phyloP scores from a whole-genome alignment of 192 early-diverging fungal species.

The Coemansia sp. region DNA sequence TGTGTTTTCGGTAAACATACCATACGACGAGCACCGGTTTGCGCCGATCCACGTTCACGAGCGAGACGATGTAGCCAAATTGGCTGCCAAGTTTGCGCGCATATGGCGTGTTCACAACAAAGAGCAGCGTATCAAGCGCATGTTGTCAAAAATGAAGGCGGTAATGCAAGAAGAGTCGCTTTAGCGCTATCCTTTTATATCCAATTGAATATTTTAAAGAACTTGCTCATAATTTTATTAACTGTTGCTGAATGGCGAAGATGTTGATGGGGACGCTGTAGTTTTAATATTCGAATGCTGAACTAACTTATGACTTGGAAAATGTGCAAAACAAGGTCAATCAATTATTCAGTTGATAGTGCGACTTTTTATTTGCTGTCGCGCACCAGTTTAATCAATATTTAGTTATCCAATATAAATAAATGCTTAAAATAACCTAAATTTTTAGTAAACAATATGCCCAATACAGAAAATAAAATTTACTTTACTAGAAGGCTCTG shows the following conservation, averaged over 20 bases:
- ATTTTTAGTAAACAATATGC: no score
- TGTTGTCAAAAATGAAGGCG: conserved; percentile 40
- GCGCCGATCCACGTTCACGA: conserved; percentile 51
- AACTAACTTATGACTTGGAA: no score
- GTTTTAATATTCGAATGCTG: no score
- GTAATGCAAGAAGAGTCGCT: conserved; percentile 24
- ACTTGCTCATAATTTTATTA: background rate
- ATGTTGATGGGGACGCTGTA: no score
- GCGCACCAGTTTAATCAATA: no score
- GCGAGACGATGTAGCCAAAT: conserved; percentile 34
- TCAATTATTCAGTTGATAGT: no score
- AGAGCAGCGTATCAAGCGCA: conserved; percentile 42
- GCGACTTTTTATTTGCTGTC: no score
- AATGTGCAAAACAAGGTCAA: no score
- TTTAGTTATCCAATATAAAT: no score
- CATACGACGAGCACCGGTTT: conserved; percentile 36
- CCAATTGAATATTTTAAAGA: background rate
- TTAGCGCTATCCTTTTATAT: background rate
- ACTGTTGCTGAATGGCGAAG: conserved; percentile 6
- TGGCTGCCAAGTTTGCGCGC: conserved; percentile 42
- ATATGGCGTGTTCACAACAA: conserved; percentile 46
- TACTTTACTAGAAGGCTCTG: no score
- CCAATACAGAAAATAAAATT: no score
- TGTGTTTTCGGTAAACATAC: conserved; percentile 39
- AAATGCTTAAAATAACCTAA: no score